Conservation (phyloP, 371 early-diverging fungal species). For the Rhizopus arrhizus region DNA sequence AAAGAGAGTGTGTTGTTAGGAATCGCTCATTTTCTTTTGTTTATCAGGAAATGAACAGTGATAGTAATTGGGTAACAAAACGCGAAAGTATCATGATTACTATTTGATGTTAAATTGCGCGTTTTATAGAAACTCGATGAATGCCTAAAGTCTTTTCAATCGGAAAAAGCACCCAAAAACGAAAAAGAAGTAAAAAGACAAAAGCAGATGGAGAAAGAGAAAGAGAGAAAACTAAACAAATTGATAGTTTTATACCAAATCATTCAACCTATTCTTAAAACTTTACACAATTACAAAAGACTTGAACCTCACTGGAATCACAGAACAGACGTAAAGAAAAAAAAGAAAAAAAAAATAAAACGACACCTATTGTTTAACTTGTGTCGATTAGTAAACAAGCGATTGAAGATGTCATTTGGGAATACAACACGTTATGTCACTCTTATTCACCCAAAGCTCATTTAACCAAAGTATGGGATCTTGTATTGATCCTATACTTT, state of each 20-base stretch:
- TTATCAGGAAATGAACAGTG: too few relatives aligned
- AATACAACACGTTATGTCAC: neutral
- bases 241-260: neutral
- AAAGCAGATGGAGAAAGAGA: neutral
- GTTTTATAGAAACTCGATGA: neutral
- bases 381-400: neutral
- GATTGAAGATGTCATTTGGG: neutral
- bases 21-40: too few relatives aligned
- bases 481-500: slow-evolving; percentile 10
- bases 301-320: neutral
- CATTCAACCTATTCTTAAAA: neutral
- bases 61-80: too few relatives aligned
- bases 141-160: neutral
- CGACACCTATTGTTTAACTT: neutral
- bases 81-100: too few relatives aligned
- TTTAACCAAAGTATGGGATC: slow-evolving; percentile 3
- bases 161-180: neutral
- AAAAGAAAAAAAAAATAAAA: neutral
- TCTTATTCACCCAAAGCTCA: neutral
- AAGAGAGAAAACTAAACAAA: neutral
- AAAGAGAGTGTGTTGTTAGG: too few relatives aligned
- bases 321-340: neutral
- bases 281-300: neutral
- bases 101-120: too few relatives aligned
- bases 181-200: neutral